Evolutionary conservation across 2,329 filamentous ascomycete genomes (phyloP), one percentile per base, ranked within the genome.

Genomic region (Fusarium sp.): DNA sequence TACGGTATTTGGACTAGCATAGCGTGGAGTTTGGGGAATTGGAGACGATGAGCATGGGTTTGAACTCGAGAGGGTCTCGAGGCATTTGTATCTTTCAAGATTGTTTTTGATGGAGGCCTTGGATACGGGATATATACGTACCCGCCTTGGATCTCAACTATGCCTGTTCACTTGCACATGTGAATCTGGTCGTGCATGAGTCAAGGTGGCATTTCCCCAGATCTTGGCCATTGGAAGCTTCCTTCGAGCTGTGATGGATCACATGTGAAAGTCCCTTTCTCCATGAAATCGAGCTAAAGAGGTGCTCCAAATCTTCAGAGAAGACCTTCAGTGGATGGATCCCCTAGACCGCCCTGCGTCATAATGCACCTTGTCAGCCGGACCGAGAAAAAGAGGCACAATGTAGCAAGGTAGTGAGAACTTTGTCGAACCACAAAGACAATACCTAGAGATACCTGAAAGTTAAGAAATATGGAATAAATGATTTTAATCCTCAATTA

Each of bases 171-270:
- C 14, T 59, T 66, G 64, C 64, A 66, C 64, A 66, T 66, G 56
- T 75, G 68, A 65, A 67, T 66, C 35, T 64, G 25, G 37, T 2
- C 23, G 48, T 52, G 27, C 48, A 52, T 32, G 48, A 52, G 11
- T 57, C 57, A 25, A 57, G n/a, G 62, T 67, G 58, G 63, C 61
- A 72, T 70, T 70, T 75, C 72, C 69, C 72, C 72, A 74, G 72
- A 67, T 74, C 69, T 74, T 69, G 61, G 61, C 72, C 64, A 66
- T 62, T 20, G 23, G 48, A 57, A 34, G 52, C 34, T 64, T 48
- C 35, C 54, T 27, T 64, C 67, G n/a, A 73, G 39, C 57, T 68
- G 65, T 25, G 10, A 70, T 39, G 43, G 25, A 71, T 75, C 59
- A 73, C 73, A 75, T 75, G 73, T 74, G 63, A 75, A 68, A 76